Conservation (phyloP, 768 basidiomycete genomes). For the Phylloporus rhodoxanthus region DNA sequence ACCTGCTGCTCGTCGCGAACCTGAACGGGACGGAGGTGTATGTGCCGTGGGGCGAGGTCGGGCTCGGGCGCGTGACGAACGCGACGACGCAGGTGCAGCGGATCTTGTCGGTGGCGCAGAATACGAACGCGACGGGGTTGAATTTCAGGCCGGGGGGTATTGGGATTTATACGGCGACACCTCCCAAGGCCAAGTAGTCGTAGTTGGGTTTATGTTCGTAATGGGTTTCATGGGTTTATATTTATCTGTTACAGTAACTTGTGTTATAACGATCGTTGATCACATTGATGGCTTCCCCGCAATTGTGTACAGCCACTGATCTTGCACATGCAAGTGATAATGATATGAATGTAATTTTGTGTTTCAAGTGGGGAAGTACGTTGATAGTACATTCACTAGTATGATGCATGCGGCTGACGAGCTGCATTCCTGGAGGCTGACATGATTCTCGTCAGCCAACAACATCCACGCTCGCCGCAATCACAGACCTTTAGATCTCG, state of each 20-base stretch:
- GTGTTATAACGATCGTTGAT: too few species aligned
- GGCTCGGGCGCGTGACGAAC: constrained; percentile 13
- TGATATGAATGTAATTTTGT: too few species aligned
- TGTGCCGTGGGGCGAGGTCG: constrained; percentile 18
- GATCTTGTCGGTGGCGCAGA: constrained; percentile 9
- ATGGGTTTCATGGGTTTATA: background rate
- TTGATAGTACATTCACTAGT: too few species aligned
- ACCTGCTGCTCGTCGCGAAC: constrained; percentile 20
- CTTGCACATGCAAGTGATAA: too few species aligned
- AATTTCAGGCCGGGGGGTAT: constrained; percentile 13
- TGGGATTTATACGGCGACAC: constrained; percentile 21
- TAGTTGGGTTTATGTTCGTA: too few species aligned
- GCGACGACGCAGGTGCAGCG: constrained; percentile 16
- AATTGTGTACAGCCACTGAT: too few species aligned
- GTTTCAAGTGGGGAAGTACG: too few species aligned
- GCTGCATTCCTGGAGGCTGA: constrained; percentile 11
- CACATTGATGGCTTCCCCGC: too few species aligned
- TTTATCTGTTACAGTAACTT: background rate
- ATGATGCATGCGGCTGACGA: constrained; percentile 9
- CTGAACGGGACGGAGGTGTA: background rate
- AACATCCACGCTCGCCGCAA: background rate
- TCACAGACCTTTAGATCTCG: background rate
- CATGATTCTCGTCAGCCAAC: constrained; percentile 11
- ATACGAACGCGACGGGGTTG: constrained; percentile 19
- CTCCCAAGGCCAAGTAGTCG: background rate